Evolutionary conservation across 1,284 basidiomycete species (phyloP).

Genomic region (Cutaneotrichosporon cutaneum): DNA sequence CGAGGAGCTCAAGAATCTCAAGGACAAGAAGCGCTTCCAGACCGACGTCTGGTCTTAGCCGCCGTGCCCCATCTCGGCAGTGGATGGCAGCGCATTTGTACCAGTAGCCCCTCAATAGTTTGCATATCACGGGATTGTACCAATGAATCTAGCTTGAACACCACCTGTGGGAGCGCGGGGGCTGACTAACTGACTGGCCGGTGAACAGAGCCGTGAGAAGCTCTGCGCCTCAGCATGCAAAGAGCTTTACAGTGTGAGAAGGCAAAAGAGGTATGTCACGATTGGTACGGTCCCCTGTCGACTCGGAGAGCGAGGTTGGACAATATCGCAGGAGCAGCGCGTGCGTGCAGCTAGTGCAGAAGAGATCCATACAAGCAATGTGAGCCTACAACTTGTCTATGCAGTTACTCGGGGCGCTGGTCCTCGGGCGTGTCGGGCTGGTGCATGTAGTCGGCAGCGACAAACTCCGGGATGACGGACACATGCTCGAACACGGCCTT

Average conservation of each 20-base stretch:
- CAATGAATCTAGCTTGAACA: not conserved
- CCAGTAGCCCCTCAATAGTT: not conserved
- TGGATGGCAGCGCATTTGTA: not conserved
- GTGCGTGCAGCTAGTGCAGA: too few relatives aligned
- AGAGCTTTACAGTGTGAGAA: too few relatives aligned
- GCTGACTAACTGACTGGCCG: too few relatives aligned
- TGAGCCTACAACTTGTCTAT: not conserved
- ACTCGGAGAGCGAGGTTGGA: too few relatives aligned
- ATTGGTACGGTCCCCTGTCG: too few relatives aligned
- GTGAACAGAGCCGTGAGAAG: too few relatives aligned
- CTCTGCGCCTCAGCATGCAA: too few relatives aligned
- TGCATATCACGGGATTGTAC: not conserved
- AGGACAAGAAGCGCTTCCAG: conserved; percentile 65
- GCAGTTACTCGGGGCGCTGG: not conserved
- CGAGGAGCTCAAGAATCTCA: conserved; percentile 86
- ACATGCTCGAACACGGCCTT: conserved; percentile 14
- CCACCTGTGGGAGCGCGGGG: too few relatives aligned
- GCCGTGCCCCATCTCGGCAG: not conserved
- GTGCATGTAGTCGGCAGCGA: conserved; percentile 24
- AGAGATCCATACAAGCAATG: not conserved
- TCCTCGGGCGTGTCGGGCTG: conserved; percentile 23
- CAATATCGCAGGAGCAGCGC: too few relatives aligned
- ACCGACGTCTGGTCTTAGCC: conserved; percentile 46
- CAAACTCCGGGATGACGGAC: conserved; percentile 21
- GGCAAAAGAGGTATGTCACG: too few relatives aligned